These are phyloP conservation scores for Pseudogymnoascus destructans DNA, from an alignment of 2,329 filamentous ascomycete species.

Conservation along the genomic window DNA sequence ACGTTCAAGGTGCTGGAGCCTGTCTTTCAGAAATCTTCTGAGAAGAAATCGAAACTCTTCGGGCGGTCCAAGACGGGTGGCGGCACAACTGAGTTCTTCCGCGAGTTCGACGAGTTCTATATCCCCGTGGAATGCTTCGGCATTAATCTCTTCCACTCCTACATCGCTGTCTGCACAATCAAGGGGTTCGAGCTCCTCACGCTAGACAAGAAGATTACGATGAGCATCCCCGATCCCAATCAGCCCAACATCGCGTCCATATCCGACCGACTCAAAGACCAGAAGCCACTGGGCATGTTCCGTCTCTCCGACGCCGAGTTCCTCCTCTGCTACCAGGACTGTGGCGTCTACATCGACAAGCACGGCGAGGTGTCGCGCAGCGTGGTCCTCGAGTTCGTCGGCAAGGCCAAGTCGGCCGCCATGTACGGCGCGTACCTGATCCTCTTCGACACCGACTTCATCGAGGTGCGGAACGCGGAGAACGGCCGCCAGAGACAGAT, in stretches of 20 bases:
- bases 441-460: slow-evolving; percentile 90
- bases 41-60: slow-evolving; percentile 62
- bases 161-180: slow-evolving; percentile 78
- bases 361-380: slow-evolving; percentile 89
- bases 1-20: slow-evolving; percentile 96
- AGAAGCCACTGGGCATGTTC: slow-evolving; percentile 91
- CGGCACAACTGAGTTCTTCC: slow-evolving; percentile 85
- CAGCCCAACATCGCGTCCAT: slow-evolving; percentile 72
- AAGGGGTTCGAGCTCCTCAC: slow-evolving; percentile 94
- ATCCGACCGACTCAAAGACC: slow-evolving; percentile 65
- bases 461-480: slow-evolving; percentile 92
- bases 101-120: slow-evolving; percentile 98
- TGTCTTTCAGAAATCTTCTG: slow-evolving; percentile 81
- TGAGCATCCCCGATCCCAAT: slow-evolving; percentile 81
- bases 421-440: slow-evolving; percentile 86
- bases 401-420: slow-evolving; percentile 72
- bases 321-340: slow-evolving; percentile 86
- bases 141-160: slow-evolving; percentile 91
- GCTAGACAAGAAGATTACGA: slow-evolving; percentile 90
- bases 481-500: slow-evolving; percentile 90
- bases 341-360: slow-evolving; percentile 95
- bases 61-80: slow-evolving; percentile 37
- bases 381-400: slow-evolving; percentile 98
- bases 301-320: slow-evolving; percentile 86
- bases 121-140: slow-evolving; percentile 90